Evolutionary conservation across 1,284 basidiomycete species (phyloP).

Genomic region (Phlebopus sp.): DNA sequence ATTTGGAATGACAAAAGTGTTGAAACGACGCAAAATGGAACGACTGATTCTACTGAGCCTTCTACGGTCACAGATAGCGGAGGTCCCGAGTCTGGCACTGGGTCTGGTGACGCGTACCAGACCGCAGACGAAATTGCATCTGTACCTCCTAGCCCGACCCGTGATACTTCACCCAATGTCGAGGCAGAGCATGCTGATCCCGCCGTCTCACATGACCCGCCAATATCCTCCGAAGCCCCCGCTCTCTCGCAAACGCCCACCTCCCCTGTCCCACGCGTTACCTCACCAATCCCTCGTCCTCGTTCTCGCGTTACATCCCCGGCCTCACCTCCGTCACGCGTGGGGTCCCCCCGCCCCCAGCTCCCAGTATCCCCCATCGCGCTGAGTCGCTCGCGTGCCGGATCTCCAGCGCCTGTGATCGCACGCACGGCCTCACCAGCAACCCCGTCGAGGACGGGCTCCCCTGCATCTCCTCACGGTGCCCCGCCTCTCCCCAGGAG

Average conservation of each 20-base stretch:
- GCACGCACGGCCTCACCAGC: conserved; percentile 19
- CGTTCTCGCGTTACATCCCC: conserved; percentile 27
- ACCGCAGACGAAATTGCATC: conserved; percentile 18
- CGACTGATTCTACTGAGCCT: neutral
- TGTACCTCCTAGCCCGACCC: conserved; percentile 6
- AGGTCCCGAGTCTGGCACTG: conserved; percentile 4
- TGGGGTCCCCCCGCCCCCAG: conserved; percentile 16
- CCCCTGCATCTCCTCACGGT: conserved; percentile 15
- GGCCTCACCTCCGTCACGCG: conserved; percentile 21
- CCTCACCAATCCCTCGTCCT: conserved; percentile 20
- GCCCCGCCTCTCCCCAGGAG: conserved; percentile 29
- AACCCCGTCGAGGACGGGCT: conserved; percentile 17
- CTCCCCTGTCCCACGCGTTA: conserved; percentile 10
- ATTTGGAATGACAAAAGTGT: conserved; percentile 3
- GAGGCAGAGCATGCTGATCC: conserved; percentile 6
- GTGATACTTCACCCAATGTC: neutral
- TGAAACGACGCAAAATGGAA: neutral
- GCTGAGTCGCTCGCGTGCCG: conserved; percentile 22
- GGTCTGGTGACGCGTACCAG: conserved; percentile 3
- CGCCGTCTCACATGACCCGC: neutral
- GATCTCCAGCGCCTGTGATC: conserved; percentile 18
- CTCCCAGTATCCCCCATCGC: conserved; percentile 18
- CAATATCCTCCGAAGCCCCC: conserved; percentile 17
- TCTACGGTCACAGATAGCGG: neutral
- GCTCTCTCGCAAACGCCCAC: conserved; percentile 26